A percentile compares a stretch with the other conserved stretches of the same genome.
These are phyloP conservation scores for Fennellomyces sp. DNA, from an alignment of 371 early-diverging fungal species.

Conservation along the genomic window DNA sequence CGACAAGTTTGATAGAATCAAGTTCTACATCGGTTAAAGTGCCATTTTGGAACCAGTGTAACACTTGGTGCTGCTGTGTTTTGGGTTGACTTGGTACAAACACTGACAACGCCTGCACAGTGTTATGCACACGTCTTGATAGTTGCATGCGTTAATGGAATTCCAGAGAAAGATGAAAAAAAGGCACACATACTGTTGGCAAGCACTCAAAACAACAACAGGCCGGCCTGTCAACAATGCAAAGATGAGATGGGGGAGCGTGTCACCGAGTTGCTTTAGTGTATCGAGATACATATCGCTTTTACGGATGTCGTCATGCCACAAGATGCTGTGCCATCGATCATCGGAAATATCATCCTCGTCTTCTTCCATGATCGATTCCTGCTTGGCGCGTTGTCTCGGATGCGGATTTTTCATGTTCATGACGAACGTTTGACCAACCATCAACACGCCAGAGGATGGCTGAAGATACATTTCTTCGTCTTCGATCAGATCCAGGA, in stretches of 20 bases:
- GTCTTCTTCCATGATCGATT: neutral
- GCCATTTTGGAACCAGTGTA: constrained; percentile 28
- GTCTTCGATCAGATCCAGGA: constrained; percentile 31
- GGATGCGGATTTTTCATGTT: constrained; percentile 43
- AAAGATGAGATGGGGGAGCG: constrained; percentile 37
- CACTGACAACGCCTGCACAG: constrained; percentile 33
- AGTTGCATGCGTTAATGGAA: neutral
- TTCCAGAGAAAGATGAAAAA: neutral
- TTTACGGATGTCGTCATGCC: neutral
- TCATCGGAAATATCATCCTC: neutral
- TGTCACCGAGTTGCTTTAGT: constrained; percentile 1
- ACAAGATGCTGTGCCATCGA: neutral
- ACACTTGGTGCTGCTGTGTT: constrained; percentile 24
- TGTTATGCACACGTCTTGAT: constrained; percentile 29
- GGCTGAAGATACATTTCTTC: constrained; percentile 23
- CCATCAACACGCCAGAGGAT: constrained; percentile 22
- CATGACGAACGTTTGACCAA: constrained; percentile 40
- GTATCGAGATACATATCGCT: neutral
- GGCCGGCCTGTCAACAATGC: constrained; percentile 46
- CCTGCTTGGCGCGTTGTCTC: constrained; percentile 14
- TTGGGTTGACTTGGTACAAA: constrained; percentile 41
- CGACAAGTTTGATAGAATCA: constrained; percentile 35
- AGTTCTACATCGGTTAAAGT: constrained; percentile 28
- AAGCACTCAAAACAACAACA: constrained; percentile 30
- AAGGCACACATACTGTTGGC: neutral